Percentiles rank a stretch among this genome's conserved stretches.
These are phyloP conservation scores for Peltaster fructicola DNA, from an alignment of 2,329 filamentous ascomycete genomes.

Conservation along the genomic window DNA sequence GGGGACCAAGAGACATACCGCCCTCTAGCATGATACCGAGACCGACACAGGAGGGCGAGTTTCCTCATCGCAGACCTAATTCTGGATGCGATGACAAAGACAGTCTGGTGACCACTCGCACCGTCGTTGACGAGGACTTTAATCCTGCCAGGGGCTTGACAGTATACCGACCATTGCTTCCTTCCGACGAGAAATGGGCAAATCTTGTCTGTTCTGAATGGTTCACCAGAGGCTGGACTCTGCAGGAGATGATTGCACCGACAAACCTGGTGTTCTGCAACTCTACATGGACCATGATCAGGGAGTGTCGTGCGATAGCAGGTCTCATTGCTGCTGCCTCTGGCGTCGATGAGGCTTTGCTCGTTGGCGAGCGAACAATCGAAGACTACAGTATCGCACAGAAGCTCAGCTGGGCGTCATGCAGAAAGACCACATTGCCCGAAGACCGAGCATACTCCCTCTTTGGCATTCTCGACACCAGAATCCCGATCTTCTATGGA, in stretches of 20 bases:
- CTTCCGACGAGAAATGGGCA: slow-evolving; percentile 1
- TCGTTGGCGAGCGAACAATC: too few relatives aligned
- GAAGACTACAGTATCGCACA: slow-evolving; percentile 2
- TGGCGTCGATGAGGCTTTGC: too few relatives aligned
- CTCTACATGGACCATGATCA: slow-evolving; percentile 2
- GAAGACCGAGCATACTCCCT: slow-evolving; percentile 2
- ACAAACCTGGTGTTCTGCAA: slow-evolving; percentile 5
- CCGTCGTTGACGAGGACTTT: background rate
- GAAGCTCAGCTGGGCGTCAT: too few relatives aligned
- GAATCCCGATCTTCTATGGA: too few relatives aligned
- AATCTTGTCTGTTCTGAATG: background rate
- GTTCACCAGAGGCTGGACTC: slow-evolving; percentile 9
- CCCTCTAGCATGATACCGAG: background rate
- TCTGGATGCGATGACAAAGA: too few relatives aligned
- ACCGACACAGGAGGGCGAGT: background rate
- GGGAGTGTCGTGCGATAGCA: too few relatives aligned
- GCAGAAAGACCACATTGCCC: too few relatives aligned
- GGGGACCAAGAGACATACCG: background rate
- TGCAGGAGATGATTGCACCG: slow-evolving; percentile 10
- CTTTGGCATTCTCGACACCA: slow-evolving; percentile 1
- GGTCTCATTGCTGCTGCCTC: too few relatives aligned
- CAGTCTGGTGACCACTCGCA: slow-evolving; percentile 2
- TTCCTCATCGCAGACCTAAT: too few relatives aligned
- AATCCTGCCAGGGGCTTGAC: background rate
- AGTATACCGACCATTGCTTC: slow-evolving; percentile 1